Percentiles rank a stretch among this genome's conserved stretches.
phyloP scores from a whole-genome alignment of 2,329 filamentous ascomycete species.

The Aspergillus bombycis region DNA sequence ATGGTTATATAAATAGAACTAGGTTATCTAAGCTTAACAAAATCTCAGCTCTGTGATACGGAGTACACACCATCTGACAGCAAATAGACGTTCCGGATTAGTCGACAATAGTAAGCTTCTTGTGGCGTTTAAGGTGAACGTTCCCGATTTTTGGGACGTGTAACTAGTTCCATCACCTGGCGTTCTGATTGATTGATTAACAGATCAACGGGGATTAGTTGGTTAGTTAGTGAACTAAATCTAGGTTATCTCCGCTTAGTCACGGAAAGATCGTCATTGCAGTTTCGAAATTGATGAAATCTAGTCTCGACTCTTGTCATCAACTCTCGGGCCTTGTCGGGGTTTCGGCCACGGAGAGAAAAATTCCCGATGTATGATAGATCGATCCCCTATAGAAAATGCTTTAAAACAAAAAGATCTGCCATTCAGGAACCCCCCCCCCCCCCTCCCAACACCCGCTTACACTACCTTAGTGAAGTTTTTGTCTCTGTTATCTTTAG shows the following conservation, averaged over 20 bases:
- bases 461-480: not conserved
- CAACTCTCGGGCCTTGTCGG: not conserved
- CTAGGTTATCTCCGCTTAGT: not conserved
- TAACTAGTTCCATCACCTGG: not conserved
- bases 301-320: not conserved
- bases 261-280: not conserved
- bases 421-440: not conserved
- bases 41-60: not conserved
- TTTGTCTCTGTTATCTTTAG: conserved; percentile 1
- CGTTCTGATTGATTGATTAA: not conserved
- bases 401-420: not conserved
- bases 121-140: not conserved
- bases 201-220: not conserved
- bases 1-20: not conserved
- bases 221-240: too few relatives aligned
- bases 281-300: not conserved
- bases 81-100: not conserved
- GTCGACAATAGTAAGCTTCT: not conserved
- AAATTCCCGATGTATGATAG: not conserved
- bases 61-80: not conserved
- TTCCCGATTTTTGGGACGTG: not conserved
- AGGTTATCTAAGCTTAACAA: not conserved
- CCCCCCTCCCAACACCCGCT: not conserved
- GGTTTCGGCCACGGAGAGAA: conserved; percentile 1
- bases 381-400: not conserved